Evolutionary conservation across 306 rosid species (phyloP).

Genomic region (Trifolium subterraneum): DNA sequence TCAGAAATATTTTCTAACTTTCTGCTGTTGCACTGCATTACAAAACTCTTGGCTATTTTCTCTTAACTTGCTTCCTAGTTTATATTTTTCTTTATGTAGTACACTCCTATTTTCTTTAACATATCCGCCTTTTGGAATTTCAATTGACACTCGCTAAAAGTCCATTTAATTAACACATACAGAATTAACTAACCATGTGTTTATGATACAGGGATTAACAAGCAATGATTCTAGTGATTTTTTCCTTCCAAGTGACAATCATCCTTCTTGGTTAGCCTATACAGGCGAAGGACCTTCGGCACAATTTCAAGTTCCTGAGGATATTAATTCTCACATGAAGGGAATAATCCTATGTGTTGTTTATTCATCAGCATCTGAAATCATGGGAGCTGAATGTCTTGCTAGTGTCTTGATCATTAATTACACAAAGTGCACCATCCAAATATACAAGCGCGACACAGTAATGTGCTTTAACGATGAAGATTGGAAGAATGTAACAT

Average conservation of each 20-base stretch:
- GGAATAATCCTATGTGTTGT: too few species aligned
- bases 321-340: too few species aligned
- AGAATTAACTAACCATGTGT: background rate
- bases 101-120: too few species aligned
- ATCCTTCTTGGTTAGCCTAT: too few species aligned
- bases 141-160: too few species aligned
- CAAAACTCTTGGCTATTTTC: background rate
- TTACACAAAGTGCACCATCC: conserved; percentile 21
- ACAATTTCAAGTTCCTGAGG: too few species aligned
- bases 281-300: too few species aligned
- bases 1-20: too few species aligned
- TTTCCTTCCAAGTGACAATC: background rate
- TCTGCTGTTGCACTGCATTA: too few species aligned
- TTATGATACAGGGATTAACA: conserved; percentile 3
- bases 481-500: conserved; percentile 28
- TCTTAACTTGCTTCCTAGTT: background rate
- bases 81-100: too few species aligned
- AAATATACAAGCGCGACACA: conserved; percentile 32
- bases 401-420: conserved; percentile 16
- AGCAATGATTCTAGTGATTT: background rate
- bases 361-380: background rate
- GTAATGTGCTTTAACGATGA: conserved; percentile 31
- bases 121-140: too few species aligned
- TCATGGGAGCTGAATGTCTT: background rate
- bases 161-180: too few species aligned